Base-by-base conservation (phyloP, 2,329 filamentous ascomycete genomes). In the Stemphylium vesicarium region DNA sequence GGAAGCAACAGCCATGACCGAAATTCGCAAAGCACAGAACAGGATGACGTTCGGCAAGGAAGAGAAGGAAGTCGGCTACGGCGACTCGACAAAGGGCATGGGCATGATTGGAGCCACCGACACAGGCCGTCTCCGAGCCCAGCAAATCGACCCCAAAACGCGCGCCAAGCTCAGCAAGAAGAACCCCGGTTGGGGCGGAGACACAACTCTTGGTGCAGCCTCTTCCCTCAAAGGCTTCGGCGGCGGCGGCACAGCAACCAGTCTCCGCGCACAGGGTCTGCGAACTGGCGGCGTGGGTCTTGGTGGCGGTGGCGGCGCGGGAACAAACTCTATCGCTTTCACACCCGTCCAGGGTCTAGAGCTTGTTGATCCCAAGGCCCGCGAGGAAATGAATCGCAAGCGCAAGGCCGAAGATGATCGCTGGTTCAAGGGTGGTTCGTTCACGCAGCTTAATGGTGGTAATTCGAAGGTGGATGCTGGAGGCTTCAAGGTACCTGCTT, bases 361-460 rank as follows among this genome's bases (percentile, higher is more conserved):
- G 79, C 84, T 99, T 11, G 93, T 98, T 6, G 94, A 98, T 74
- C 95, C 95, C 18, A 96, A 95, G 80, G 86, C 90, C 53, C 88
- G 92, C 65, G 90, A 91, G 7, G 92, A 97, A 79, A 84, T 96
- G 74, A 92, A 85, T 71, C 85, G 92, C 66, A 98, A 98, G 81
- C 83, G 92, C 60, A 96, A 96, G 74, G 93, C 92, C 0, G 95
- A 98, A 61, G 92, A 96, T 73, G 94, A 98, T 72, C 83, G 92
- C 33, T 99, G 92, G 89, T 99, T 99, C 81, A 96, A 95, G 77
- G 91, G 92, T 41, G 95, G 95, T n/a, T 93, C 91, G 0, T 99
- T 99, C 71, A 97, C 95, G 8, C 93, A 97, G 75, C 85, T 96
- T 51, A 87, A 87, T 46, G 67, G 57, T 13, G 57, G 41, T 0